Evolutionary conservation across 345 rosid genomes (phyloP).

Genomic region (Microthlaspi erraticum): DNA sequence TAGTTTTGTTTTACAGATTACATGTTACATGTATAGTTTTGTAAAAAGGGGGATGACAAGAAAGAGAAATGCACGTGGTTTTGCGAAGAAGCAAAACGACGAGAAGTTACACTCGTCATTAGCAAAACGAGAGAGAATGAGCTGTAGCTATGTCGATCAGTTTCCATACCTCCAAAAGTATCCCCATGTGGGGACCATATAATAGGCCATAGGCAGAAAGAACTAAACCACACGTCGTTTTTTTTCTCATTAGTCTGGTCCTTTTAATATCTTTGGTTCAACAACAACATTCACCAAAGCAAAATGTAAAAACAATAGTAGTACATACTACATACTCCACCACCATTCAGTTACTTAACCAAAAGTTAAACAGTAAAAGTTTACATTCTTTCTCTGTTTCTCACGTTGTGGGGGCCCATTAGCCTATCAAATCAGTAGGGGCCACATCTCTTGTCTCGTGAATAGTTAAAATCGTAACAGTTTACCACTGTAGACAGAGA

Average conservation of each 20-base stretch:
- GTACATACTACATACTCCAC: too few relatives aligned
- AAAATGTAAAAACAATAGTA: constrained; percentile 3
- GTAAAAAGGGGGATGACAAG: not conserved
- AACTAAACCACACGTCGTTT: constrained; percentile 43
- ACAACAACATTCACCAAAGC: not conserved
- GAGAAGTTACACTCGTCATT: constrained; percentile 37
- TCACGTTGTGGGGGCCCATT: constrained; percentile 15
- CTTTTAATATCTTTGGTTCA: constrained; percentile 16
- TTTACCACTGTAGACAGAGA: too few relatives aligned
- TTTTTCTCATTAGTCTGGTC: constrained; percentile 13
- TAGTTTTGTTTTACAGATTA: too few relatives aligned
- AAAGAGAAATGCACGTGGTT: constrained; percentile 41
- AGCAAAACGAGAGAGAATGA: constrained; percentile 27
- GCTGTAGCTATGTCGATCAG: constrained; percentile 33
- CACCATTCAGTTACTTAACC: constrained; percentile 32
- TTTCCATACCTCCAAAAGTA: constrained; percentile 32
- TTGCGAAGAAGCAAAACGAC: constrained; percentile 33
- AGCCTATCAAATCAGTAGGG: not conserved
- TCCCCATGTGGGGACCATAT: constrained; percentile 8
- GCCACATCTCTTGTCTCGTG: constrained; percentile 36
- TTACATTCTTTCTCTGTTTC: constrained; percentile 4
- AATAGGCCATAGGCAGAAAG: constrained; percentile 35
- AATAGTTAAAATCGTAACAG: not conserved
- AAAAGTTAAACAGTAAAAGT: constrained; percentile 26
- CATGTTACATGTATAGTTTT: not conserved